A percentile compares a stretch with the other conserved stretches of the same genome.
phyloP scores from a whole-genome alignment of 371 early-diverging fungal species.

The Coemansia linderi region DNA sequence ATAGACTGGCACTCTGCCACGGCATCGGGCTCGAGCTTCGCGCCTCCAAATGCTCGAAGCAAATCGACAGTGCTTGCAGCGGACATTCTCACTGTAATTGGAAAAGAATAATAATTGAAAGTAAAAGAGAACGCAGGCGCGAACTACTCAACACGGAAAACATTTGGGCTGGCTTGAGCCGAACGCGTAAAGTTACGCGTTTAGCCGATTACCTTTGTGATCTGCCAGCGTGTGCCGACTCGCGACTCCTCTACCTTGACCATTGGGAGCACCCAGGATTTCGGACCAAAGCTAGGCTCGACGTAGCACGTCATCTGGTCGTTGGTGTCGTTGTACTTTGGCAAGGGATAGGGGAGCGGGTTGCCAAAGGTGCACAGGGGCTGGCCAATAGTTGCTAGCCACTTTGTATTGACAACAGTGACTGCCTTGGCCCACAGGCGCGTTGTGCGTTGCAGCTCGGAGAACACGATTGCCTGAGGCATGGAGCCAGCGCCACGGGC shows the following conservation, averaged over 20 bases:
- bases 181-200: not conserved
- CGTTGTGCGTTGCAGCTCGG: constrained; percentile 52
- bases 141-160: not conserved
- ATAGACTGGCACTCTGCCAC: constrained; percentile 42
- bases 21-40: constrained; percentile 40
- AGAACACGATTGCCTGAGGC: constrained; percentile 45
- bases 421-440: constrained; percentile 75
- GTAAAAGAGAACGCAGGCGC: not conserved
- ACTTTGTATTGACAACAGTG: constrained; percentile 76
- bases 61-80: constrained; percentile 21
- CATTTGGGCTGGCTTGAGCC: not conserved
- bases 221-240: constrained; percentile 67
- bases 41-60: constrained; percentile 31
- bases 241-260: constrained; percentile 70
- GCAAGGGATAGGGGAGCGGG: constrained; percentile 65
- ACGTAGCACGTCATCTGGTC: constrained; percentile 71
- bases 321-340: constrained; percentile 66
- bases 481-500: constrained; percentile 30
- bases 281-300: constrained; percentile 74
- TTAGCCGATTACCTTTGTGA: constrained; percentile 46
- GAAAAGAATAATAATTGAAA: not conserved
- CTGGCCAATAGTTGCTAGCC: constrained; percentile 78
- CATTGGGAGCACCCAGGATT: constrained; percentile 73
- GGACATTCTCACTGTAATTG: constrained; percentile 8
- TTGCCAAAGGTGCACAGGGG: constrained; percentile 66